Base-by-base conservation (phyloP, 2,329 filamentous ascomycete species). In the Paraphoma sp. region DNA sequence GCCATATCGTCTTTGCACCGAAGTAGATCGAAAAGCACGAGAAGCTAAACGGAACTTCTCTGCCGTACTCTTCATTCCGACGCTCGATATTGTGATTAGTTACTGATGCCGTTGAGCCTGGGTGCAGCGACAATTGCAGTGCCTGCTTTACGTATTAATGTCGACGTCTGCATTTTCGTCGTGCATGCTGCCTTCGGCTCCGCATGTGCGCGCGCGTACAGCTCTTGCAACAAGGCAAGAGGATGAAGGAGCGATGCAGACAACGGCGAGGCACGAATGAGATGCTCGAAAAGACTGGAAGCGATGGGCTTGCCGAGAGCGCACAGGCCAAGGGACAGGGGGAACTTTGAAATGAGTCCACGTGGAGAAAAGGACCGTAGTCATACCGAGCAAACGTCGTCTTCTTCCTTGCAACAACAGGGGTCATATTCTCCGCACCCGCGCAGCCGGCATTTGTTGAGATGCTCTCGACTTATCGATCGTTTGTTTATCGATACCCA, bases 401-500 rank as follows among this genome's bases (percentile, higher is more conserved):
- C 33, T 45, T 16, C 10, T 30, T 40, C 30, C 33, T 36, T 36
- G 42, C 49, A 40, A 40, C 29, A 51, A 29, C 49, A 51, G 29
- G 49, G 49, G 30, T 45, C 17, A 4, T 30, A 51, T 51, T 51
- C 49, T 51, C 49, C 49, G 31, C 49, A 40, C 17, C 42, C 49
- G 42, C 17, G 42, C 36, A 51, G 9, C 49, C 49, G 49, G 33
- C 43, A 53, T 53, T n/a, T 60, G 59, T 58, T 60, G 57, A 50
- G 57, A 56, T 14, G 51, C 44, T 42, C 55, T 56, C 45, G 51
- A 56, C 42, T 47, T 51, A 54, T 59, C 51, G 33, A 51, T 49
- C 56, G 55, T 54, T 29, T 56, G 36, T 54, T 56, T 65, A 59
- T 63, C 62, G 62, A 59, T 65, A 65, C 48, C 48, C 33, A 44